Percentiles rank a stretch among this genome's conserved stretches.
Conservation (phyloP, 148 eudicot species). For the Rhododendron henanense region DNA sequence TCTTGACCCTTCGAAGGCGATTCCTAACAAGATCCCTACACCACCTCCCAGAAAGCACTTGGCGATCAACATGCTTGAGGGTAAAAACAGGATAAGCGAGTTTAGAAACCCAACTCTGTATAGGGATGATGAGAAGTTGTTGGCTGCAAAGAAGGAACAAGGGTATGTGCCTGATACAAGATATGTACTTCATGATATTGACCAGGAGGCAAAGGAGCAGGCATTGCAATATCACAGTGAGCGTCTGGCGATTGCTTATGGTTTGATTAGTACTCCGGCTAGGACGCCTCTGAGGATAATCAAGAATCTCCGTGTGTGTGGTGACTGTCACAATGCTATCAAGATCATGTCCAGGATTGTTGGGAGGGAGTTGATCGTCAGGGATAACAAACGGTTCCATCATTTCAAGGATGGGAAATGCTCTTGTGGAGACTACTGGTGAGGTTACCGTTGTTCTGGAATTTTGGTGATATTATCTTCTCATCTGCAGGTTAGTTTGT, state of each 20-base stretch:
- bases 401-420: constrained; percentile 81
- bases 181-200: constrained; percentile 79
- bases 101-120: constrained; percentile 67
- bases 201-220: constrained; percentile 85
- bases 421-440: constrained; percentile 77
- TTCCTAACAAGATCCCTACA: constrained; percentile 54
- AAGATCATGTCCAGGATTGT: constrained; percentile 74
- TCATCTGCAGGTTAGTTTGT: constrained; percentile 5
- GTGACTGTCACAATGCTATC: constrained; percentile 75
- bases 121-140: constrained; percentile 79
- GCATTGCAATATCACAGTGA: constrained; percentile 72
- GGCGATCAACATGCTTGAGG: constrained; percentile 73
- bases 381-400: constrained; percentile 72
- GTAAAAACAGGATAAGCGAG: constrained; percentile 66
- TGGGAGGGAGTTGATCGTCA: constrained; percentile 62
- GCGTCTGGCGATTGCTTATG: constrained; percentile 76
- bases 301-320: constrained; percentile 68
- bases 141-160: constrained; percentile 72
- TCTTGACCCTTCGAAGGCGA: constrained; percentile 67
- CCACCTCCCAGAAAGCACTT: constrained; percentile 79
- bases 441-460: constrained; percentile 13
- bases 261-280: constrained; percentile 67
- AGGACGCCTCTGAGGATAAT: constrained; percentile 67
- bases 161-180: constrained; percentile 69
- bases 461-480: neutral